Percentiles rank a stretch among this genome's conserved stretches.
Evolutionary conservation across 2,329 filamentous ascomycete species (phyloP).

Genomic region (Paraphaeosphaeria sporulosa): DNA sequence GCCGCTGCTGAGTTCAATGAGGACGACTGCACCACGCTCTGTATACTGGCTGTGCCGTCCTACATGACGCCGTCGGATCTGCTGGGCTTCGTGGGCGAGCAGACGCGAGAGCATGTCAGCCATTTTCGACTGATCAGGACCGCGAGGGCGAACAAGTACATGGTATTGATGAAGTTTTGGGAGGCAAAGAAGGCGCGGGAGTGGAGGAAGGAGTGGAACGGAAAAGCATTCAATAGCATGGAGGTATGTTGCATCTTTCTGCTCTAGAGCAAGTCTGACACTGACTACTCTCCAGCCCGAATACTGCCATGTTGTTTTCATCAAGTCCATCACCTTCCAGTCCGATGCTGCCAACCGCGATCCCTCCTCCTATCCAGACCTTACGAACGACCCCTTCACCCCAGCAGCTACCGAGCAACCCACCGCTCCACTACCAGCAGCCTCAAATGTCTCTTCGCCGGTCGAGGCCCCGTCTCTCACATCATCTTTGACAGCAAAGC

Average conservation of each 20-base stretch:
- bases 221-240: conserved; percentile 90
- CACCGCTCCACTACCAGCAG: conserved; percentile 44
- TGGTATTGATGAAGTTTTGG: conserved; percentile 94
- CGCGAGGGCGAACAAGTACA: conserved; percentile 85
- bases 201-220: conserved; percentile 90
- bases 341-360: conserved; percentile 59
- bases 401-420: conserved; percentile 56
- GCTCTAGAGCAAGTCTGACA: background rate
- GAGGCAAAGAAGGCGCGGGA: conserved; percentile 74
- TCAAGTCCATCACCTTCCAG: conserved; percentile 89
- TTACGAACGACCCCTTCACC: conserved; percentile 70
- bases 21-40: conserved; percentile 85
- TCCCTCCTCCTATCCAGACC: conserved; percentile 65
- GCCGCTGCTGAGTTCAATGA: conserved; percentile 50
- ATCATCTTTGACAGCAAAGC: conserved; percentile 64
- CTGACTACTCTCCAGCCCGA: conserved; percentile 68
- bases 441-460: conserved; percentile 42
- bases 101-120: conserved; percentile 83
- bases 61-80: conserved; percentile 93
- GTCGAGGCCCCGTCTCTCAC: conserved; percentile 44
- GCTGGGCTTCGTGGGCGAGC: conserved; percentile 87
- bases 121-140: conserved; percentile 97
- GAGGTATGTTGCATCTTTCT: conserved; percentile 64
- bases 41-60: conserved; percentile 91
- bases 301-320: conserved; percentile 92